phyloP scores from a whole-genome alignment of 345 rosid species.

The Raphanus raphanistrum region DNA sequence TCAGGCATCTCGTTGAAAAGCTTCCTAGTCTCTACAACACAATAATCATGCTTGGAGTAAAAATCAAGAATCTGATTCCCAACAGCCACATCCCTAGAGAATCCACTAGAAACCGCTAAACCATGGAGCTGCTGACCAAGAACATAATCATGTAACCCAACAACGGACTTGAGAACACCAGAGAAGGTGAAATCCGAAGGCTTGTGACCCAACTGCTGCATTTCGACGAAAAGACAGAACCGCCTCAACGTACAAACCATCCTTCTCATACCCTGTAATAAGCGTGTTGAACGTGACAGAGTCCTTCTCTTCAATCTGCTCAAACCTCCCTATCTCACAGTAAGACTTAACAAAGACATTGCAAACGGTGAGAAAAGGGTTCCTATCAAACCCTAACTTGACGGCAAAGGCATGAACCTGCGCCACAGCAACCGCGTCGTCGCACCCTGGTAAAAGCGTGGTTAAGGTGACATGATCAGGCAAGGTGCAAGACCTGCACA shows the following conservation, averaged over 20 bases:
- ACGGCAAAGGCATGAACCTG: conserved; percentile 62
- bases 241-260: conserved; percentile 57
- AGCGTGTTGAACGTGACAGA: conserved; percentile 73
- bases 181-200: conserved; percentile 89
- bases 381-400: conserved; percentile 50
- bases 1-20: conserved; percentile 68
- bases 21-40: conserved; percentile 50
- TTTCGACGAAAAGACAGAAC: conserved; percentile 52
- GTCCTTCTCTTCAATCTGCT: conserved; percentile 56
- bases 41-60: conserved; percentile 69
- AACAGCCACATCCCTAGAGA: conserved; percentile 62
- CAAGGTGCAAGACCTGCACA: conserved; percentile 46
- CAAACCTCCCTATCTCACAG: conserved; percentile 54
- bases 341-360: conserved; percentile 78
- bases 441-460: conserved; percentile 66
- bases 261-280: conserved; percentile 67
- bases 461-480: conserved; percentile 77
- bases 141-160: conserved; percentile 48
- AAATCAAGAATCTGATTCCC: conserved; percentile 89
- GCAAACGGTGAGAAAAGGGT: conserved; percentile 45
- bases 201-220: conserved; percentile 56
- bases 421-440: conserved; percentile 39
- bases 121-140: conserved; percentile 74
- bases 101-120: conserved; percentile 53
- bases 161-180: conserved; percentile 60